These are phyloP conservation scores for Russula abietina DNA, from an alignment of 768 basidiomycete species.

Conservation along the genomic window DNA sequence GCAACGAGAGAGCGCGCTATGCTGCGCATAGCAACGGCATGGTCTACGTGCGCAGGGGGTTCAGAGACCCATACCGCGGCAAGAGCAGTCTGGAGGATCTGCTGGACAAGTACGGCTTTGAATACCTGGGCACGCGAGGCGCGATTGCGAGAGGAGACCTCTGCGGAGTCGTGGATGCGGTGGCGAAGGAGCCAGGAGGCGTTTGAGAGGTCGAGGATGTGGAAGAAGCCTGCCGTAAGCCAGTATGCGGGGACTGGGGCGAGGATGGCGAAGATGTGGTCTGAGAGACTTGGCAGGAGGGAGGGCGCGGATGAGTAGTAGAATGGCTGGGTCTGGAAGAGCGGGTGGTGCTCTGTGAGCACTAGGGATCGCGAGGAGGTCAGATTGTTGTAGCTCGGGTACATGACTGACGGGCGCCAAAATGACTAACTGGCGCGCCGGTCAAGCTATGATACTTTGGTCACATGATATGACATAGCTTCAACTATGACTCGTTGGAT, in stretches of 20 bases:
- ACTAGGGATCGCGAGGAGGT: no score
- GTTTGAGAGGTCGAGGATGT: constrained; percentile 67
- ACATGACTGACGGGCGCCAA: no score
- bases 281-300: no score
- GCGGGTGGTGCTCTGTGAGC: no score
- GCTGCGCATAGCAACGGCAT: constrained; percentile 28
- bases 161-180: constrained; percentile 82
- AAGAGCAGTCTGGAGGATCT: constrained; percentile 72
- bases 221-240: constrained; percentile 73
- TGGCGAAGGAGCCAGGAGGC: constrained; percentile 77
- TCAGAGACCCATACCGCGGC: constrained; percentile 64
- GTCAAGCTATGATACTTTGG: background rate
- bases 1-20: background rate
- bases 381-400: no score
- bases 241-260: constrained; percentile 83
- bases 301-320: no score
- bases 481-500: constrained; percentile 45
- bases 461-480: background rate
- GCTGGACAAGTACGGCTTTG: constrained; percentile 79
- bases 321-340: no score
- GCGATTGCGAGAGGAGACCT: constrained; percentile 68
- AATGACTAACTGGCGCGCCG: no score
- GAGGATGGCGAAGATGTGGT: constrained; percentile 53
- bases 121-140: constrained; percentile 69
- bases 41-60: constrained; percentile 20